Base-by-base conservation (phyloP, 2,329 filamentous ascomycete genomes). In the Penicillium sp. region DNA sequence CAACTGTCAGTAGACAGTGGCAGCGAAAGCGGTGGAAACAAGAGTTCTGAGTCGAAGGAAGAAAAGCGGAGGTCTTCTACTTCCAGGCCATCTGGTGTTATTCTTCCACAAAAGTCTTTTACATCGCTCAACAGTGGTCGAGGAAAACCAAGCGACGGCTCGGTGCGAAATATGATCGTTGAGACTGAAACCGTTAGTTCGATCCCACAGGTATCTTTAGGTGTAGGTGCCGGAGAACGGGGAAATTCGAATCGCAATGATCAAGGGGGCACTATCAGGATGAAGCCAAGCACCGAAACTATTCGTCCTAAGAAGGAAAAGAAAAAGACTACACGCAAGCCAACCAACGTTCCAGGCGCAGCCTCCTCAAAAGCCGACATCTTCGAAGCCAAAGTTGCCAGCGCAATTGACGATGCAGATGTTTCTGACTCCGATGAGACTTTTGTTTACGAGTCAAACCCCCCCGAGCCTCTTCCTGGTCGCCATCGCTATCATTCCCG, bases 401-500 rank as follows among this genome's bases (percentile, higher is more conserved):
- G 87, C 71, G 93, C 93, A 8, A 91, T 99, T 52, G 93, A 97
- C 70, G 92, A 97, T 72, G 91, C 91, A 46, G 90, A 97, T 71
- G 96, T 93, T 12, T 97, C 93, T 6, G 94, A 99, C 71, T 97
- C 93, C 1, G 94, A 97, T 67, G 94, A 97, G 74, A 97, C 94
- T 0, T 99, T 97, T 72, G 94, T 99, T 16, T 99, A 99, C 75
- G 94, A 99, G 73, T 97, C 94, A 24, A 99, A 99, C 67, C 94
- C 93, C 9, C 81, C 82, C 14, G 84, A 86, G 63, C 77, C 79
- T 23, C 79, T 71, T 57, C 74, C 81, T 28, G 62, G 68, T 42
- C 77, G 82, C 52, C 83, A 85, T 61, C 84, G 91, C 60, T 91
- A 93, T 72, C 93, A 97, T 74, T 97, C 93, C 20, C 85, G 94